These are phyloP conservation scores for Heterobasidion occidentale DNA, from an alignment of 1,284 basidiomycete genomes.

Conservation along the genomic window DNA sequence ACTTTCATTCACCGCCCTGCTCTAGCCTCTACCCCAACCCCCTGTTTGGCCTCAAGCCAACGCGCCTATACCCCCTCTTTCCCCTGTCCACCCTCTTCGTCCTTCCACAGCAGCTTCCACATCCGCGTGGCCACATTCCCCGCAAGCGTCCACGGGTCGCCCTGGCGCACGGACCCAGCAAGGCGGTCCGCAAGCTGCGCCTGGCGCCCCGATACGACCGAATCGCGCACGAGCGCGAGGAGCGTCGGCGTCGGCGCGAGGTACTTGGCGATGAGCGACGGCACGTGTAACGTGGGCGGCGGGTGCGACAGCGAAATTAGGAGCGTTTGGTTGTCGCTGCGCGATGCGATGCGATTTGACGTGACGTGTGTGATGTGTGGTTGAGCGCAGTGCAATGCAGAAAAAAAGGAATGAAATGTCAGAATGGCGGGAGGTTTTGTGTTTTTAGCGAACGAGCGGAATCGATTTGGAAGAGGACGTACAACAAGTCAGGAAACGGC, in stretches of 20 bases:
- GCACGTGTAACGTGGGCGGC: slow-evolving; percentile 11
- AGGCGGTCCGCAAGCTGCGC: slow-evolving; percentile 17
- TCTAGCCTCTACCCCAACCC: background rate
- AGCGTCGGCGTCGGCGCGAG: slow-evolving; percentile 21
- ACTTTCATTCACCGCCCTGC: background rate
- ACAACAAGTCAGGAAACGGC: slow-evolving; percentile 9
- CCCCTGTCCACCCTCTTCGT: slow-evolving; percentile 4
- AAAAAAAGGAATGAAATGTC: background rate
- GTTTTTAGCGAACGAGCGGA: background rate
- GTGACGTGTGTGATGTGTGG: background rate
- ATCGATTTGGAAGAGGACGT: background rate
- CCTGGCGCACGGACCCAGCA: slow-evolving; percentile 21
- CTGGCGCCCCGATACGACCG: slow-evolving; percentile 19
- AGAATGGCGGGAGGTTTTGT: background rate
- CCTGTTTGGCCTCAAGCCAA: background rate
- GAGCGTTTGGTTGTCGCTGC: slow-evolving; percentile 13
- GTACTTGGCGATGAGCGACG: slow-evolving; percentile 15
- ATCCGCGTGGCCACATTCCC: slow-evolving; percentile 18
- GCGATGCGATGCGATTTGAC: background rate
- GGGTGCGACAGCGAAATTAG: slow-evolving; percentile 18
- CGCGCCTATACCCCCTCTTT: background rate
- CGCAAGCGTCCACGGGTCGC: slow-evolving; percentile 22
- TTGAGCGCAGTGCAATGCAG: background rate
- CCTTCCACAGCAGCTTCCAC: slow-evolving; percentile 15
- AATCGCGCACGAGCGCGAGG: slow-evolving; percentile 18